Conservation (phyloP, 805 yeast species). For the Saturnispora bothae region DNA sequence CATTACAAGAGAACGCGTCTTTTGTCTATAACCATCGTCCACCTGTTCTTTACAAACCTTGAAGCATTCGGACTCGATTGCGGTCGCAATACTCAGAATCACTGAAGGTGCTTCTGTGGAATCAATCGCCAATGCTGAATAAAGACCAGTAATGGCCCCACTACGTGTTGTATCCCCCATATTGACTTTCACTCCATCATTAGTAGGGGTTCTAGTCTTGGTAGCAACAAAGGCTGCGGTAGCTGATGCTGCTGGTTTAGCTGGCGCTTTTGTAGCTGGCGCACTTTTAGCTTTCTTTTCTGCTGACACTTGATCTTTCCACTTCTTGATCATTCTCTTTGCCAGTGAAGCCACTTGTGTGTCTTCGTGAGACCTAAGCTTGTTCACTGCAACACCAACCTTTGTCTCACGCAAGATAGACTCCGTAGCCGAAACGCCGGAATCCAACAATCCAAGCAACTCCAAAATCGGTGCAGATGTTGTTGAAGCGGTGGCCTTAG, state of each 20-base stretch:
- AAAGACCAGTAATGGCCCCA: constrained; percentile 71
- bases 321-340: constrained; percentile 67
- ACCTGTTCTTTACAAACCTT: constrained; percentile 47
- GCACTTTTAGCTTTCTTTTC: constrained; percentile 34
- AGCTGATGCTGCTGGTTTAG: constrained; percentile 4
- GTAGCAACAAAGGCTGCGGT: constrained; percentile 10
- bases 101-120: constrained; percentile 41
- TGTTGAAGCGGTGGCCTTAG: constrained; percentile 56
- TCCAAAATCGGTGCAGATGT: constrained; percentile 58
- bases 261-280: neutral
- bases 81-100: constrained; percentile 53
- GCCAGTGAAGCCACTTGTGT: constrained; percentile 62
- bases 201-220: constrained; percentile 65
- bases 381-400: constrained; percentile 95
- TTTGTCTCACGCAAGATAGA: constrained; percentile 81
- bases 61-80: constrained; percentile 66
- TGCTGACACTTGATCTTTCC: constrained; percentile 82
- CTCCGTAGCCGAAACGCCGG: constrained; percentile 76
- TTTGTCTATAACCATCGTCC: constrained; percentile 60
- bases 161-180: constrained; percentile 72
- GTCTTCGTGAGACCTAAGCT: constrained; percentile 59
- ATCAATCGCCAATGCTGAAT: constrained; percentile 82
- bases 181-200: constrained; percentile 67
- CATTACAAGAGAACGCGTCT: constrained; percentile 76
- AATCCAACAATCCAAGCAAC: constrained; percentile 53